A percentile compares a stretch with the other conserved stretches of the same genome.
These are phyloP conservation scores for Ceratopteris richardii DNA, from an alignment of 75 land plant species.

Conservation along the genomic window DNA sequence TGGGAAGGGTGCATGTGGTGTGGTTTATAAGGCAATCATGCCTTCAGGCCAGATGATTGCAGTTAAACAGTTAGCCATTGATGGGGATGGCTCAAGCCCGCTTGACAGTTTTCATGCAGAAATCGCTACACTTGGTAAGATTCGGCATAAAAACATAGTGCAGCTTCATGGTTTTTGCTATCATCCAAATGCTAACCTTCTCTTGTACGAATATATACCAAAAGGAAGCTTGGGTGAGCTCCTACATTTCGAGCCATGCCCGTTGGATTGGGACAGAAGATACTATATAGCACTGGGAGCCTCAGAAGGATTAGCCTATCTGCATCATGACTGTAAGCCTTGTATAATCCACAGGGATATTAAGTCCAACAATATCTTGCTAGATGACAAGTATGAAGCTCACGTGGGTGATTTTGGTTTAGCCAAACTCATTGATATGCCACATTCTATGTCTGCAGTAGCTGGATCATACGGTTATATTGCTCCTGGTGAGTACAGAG, in stretches of 20 bases:
- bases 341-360: constrained; percentile 71
- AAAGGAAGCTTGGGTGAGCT: constrained; percentile 70
- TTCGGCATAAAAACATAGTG: constrained; percentile 74
- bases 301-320: constrained; percentile 76
- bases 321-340: constrained; percentile 86
- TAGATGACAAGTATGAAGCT: constrained; percentile 71
- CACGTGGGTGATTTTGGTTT: constrained; percentile 85
- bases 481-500: constrained; percentile 58
- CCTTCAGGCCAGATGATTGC: constrained; percentile 49
- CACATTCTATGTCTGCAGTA: constrained; percentile 63
- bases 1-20: constrained; percentile 84
- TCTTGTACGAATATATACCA: constrained; percentile 77
- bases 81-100: constrained; percentile 49
- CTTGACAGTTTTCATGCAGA: constrained; percentile 66
- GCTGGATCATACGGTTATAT: constrained; percentile 92
- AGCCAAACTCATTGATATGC: constrained; percentile 68
- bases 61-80: constrained; percentile 59
- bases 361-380: constrained; percentile 66
- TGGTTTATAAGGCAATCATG: constrained; percentile 75
- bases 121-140: constrained; percentile 62
- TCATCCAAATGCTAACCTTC: constrained; percentile 56
- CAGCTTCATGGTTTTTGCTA: constrained; percentile 74
- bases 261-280: constrained; percentile 66
- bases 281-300: constrained; percentile 86
- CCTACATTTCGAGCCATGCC: constrained; percentile 37